Percentiles rank a stretch among this genome's conserved stretches.
These are phyloP conservation scores for Dactylellina sp. DNA, from an alignment of 2,329 filamentous ascomycete genomes.

Conservation along the genomic window DNA sequence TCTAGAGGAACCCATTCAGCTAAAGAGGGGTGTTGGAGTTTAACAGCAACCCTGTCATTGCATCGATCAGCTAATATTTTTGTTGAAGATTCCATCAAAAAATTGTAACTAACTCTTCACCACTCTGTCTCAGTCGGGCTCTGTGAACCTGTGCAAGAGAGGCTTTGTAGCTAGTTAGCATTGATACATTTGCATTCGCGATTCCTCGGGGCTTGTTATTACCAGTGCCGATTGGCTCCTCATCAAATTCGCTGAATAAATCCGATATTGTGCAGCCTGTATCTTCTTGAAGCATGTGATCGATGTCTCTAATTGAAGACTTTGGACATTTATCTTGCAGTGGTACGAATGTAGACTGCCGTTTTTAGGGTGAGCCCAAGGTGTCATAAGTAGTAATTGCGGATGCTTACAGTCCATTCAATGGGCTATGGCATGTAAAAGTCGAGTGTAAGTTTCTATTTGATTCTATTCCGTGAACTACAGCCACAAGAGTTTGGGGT, in stretches of 20 bases:
- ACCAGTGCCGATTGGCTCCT: constrained; percentile 81
- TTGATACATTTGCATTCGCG: no score
- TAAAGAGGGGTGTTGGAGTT: constrained; percentile 91
- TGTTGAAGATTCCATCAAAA: neutral
- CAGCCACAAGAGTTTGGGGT: neutral
- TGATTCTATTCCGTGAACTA: neutral
- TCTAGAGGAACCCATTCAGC: constrained; percentile 92
- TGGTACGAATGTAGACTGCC: constrained; percentile 80
- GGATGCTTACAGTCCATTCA: constrained; percentile 59
- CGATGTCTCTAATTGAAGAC: constrained; percentile 46
- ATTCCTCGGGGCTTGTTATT: constrained; percentile 5
- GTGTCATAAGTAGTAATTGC: neutral
- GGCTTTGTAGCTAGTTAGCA: constrained; percentile 66
- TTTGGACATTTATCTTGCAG: constrained; percentile 92
- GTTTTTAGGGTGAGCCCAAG: constrained; percentile 10
- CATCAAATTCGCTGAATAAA: constrained; percentile 86
- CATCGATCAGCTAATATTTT: neutral
- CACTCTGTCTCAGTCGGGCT: constrained; percentile 82
- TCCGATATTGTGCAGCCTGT: constrained; percentile 82
- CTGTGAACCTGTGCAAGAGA: constrained; percentile 95
- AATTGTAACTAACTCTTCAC: constrained; percentile 69
- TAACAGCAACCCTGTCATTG: constrained; percentile 79
- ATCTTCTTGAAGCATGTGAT: constrained; percentile 80
- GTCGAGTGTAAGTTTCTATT: neutral
- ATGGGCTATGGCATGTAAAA: constrained; percentile 35